These are phyloP conservation scores for Polychaeton citri DNA, from an alignment of 2,329 filamentous ascomycete species.

Conservation along the genomic window DNA sequence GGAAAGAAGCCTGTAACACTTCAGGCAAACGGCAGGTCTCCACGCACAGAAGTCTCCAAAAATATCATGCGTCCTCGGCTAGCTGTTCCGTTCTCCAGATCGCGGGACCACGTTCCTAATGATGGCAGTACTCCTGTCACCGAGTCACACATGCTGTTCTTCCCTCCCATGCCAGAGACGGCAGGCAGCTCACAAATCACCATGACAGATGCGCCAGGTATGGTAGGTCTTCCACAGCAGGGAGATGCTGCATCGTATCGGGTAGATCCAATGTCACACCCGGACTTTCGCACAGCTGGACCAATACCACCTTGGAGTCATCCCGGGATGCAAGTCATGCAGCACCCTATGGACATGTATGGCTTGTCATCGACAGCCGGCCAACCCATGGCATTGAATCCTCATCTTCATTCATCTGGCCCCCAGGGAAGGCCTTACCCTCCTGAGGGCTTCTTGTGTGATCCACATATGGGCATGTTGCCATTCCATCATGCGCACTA, in stretches of 20 bases:
- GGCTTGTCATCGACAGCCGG: neutral
- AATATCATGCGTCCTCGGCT: too few species aligned
- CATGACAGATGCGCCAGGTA: neutral
- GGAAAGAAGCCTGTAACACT: neutral
- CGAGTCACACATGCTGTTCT: neutral
- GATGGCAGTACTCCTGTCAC: neutral
- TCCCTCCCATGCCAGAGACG: neutral
- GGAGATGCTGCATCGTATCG: neutral
- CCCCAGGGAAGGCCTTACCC: neutral
- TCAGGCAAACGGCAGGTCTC: neutral
- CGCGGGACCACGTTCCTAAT: neutral
- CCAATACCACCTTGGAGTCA: neutral
- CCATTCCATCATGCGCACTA: neutral
- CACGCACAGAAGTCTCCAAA: too few species aligned
- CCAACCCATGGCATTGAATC: neutral
- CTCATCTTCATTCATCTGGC: neutral
- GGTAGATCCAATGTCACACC: neutral
- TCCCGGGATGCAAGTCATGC: neutral
- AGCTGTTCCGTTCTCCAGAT: neutral
- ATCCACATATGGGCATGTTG: neutral
- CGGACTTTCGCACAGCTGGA: neutral
- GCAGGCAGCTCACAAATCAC: neutral
- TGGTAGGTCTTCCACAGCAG: neutral
- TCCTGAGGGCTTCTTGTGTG: neutral
- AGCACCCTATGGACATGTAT: too few species aligned